These are phyloP conservation scores for Colletotrichum spaethianum DNA, from an alignment of 2,329 filamentous ascomycete genomes.

Conservation along the genomic window DNA sequence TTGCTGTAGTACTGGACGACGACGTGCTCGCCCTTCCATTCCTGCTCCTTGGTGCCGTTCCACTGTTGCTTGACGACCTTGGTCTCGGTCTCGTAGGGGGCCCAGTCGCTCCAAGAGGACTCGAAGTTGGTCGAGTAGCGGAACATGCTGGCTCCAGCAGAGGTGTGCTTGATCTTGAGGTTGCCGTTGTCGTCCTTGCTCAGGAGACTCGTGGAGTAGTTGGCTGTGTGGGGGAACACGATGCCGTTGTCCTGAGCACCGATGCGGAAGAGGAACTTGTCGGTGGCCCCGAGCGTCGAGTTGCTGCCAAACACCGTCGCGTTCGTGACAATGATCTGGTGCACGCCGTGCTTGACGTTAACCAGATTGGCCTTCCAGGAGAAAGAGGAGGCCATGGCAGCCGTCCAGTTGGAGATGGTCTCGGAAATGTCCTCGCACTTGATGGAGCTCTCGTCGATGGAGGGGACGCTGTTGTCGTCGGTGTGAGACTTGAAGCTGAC, in stretches of 20 bases:
- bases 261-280: conserved; percentile 65
- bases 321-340: conserved; percentile 70
- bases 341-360: conserved; percentile 74
- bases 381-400: conserved; percentile 68
- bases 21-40: conserved; percentile 74
- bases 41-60: conserved; percentile 70
- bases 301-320: conserved; percentile 59
- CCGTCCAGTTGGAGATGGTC: conserved; percentile 57
- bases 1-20: conserved; percentile 76
- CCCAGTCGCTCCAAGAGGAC: conserved; percentile 71
- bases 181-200: conserved; percentile 52
- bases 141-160: conserved; percentile 74
- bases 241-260: conserved; percentile 35
- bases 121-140: conserved; percentile 76
- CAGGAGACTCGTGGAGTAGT: conserved; percentile 64
- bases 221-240: conserved; percentile 45
- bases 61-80: conserved; percentile 65
- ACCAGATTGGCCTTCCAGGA: conserved; percentile 65
- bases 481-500: conserved; percentile 69
- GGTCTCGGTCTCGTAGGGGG: conserved; percentile 66
- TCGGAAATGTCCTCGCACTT: conserved; percentile 58
- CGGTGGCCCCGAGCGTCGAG: conserved; percentile 63
- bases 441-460: conserved; percentile 59
- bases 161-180: conserved; percentile 67
- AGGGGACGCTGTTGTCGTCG: conserved; percentile 57